Conservation (phyloP, 73 alveolate species). For the Symbiodinium pilosum region DNA sequence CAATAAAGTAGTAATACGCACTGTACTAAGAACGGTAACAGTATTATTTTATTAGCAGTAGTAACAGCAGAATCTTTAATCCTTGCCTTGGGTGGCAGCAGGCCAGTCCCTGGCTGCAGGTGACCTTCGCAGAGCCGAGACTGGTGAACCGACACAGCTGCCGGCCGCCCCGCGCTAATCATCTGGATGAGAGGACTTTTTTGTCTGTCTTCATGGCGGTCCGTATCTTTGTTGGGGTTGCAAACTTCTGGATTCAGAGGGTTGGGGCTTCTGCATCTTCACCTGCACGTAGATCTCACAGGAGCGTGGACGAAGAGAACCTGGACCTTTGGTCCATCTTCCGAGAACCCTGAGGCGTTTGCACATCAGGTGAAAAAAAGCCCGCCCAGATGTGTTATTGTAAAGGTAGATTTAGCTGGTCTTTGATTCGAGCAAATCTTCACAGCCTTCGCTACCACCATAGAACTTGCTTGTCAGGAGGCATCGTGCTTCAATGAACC, state of each 20-base stretch:
- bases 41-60: background rate
- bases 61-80: background rate
- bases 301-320: background rate
- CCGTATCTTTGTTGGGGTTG: background rate
- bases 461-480: too few relatives aligned
- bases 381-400: too few relatives aligned
- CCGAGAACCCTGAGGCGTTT: background rate
- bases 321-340: background rate
- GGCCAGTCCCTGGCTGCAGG: background rate
- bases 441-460: too few relatives aligned
- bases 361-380: background rate
- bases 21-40: background rate
- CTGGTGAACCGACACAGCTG: background rate
- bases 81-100: background rate
- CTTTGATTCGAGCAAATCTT: too few relatives aligned
- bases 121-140: constrained; percentile 9
- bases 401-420: background rate
- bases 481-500: too few relatives aligned
- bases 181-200: background rate
- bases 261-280: background rate
- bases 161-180: background rate
- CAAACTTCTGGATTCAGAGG: background rate
- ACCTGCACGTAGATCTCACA: background rate
- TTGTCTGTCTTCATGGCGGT: background rate
- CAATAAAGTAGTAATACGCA: too few relatives aligned